Conservation (phyloP, 2,329 filamentous ascomycete genomes). For the Xylariales sp. region DNA sequence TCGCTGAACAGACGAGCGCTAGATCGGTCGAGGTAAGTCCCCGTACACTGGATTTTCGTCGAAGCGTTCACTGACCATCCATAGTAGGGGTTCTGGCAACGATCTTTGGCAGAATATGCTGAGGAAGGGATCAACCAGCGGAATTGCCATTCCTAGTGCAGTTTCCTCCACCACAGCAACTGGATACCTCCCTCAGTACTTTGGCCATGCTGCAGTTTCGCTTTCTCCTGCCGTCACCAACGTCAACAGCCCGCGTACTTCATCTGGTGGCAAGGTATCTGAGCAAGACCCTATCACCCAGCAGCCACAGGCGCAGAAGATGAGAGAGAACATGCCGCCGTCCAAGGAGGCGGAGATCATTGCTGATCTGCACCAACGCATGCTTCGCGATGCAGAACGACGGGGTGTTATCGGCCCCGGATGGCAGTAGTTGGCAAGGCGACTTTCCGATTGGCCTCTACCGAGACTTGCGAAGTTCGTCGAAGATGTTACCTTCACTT, state of each 20-base stretch:
- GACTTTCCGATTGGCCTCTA: too few species aligned
- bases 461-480: too few species aligned
- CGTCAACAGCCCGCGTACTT: conserved; percentile 25
- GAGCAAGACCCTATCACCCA: conserved; percentile 15
- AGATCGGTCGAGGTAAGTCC: too few species aligned
- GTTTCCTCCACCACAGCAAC: conserved; percentile 50
- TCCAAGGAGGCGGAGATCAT: conserved; percentile 25
- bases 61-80: too few species aligned
- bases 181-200: conserved; percentile 49
- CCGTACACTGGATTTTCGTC: too few species aligned
- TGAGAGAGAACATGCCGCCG: conserved; percentile 42
- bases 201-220: conserved; percentile 48
- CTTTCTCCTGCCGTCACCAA: conserved; percentile 40
- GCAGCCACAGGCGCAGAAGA: conserved; percentile 28
- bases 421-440: conserved; percentile 20
- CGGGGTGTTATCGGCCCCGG: conserved; percentile 26
- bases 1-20: conserved; percentile 15
- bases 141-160: conserved; percentile 39
- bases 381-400: conserved; percentile 27
- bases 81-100: conserved; percentile 35
- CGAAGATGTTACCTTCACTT: too few species aligned
- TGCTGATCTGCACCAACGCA: conserved; percentile 25
- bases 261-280: conserved; percentile 19
- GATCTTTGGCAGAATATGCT: conserved; percentile 47
- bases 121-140: conserved; percentile 47